phyloP scores from a whole-genome alignment of 2,329 filamentous ascomycete genomes.

The Acephala macrosclerotiorum region DNA sequence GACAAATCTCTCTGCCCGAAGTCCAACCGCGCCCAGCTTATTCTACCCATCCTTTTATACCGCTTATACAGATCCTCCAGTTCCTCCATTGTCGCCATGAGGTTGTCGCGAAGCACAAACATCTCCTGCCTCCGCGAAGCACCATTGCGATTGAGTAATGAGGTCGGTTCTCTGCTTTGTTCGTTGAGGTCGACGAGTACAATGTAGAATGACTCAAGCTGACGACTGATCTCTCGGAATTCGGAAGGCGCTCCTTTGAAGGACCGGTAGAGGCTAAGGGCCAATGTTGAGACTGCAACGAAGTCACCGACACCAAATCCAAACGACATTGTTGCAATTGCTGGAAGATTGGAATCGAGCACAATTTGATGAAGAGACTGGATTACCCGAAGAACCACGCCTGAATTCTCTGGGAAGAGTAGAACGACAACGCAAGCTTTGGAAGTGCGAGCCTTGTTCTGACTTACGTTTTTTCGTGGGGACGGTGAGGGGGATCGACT shows the following conservation, averaged over 20 bases:
- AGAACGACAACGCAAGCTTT: neutral
- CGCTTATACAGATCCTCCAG: neutral
- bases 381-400: neutral
- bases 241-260: conserved; percentile 2
- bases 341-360: neutral
- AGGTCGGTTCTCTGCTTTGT: neutral
- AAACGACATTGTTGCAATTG: neutral
- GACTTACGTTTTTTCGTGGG: neutral
- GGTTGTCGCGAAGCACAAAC: neutral
- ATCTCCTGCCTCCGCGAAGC: neutral
- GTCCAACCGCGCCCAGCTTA: neutral
- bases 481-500: neutral
- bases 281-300: neutral
- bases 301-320: conserved; percentile 4
- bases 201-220: neutral
- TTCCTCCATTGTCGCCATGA: neutral
- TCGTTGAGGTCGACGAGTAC: neutral
- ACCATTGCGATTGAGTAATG: neutral
- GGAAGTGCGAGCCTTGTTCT: neutral
- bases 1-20: neutral
- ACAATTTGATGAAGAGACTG: neutral
- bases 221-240: neutral
- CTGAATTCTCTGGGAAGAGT: neutral
- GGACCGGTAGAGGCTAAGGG: neutral
- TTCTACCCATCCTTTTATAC: conserved; percentile 2